Evolutionary conservation across 2,329 filamentous ascomycete genomes (phyloP), one percentile per base, ranked within the genome.

Genomic region (Penicillium expansum): DNA sequence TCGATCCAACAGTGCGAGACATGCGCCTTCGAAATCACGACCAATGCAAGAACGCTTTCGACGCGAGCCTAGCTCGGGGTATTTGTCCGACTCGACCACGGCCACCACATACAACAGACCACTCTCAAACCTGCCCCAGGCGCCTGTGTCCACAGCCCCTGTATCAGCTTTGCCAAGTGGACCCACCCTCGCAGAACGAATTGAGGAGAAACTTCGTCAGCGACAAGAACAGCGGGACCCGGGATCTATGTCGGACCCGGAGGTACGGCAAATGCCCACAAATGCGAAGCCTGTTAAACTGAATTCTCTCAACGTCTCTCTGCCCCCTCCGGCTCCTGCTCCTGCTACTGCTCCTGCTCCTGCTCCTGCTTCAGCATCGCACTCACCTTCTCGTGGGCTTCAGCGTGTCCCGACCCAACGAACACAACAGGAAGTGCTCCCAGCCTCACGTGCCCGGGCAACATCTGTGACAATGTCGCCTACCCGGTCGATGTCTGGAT

Each of bases 181-280:
- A 16, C 64, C 53, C 14, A 66, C 61, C 16, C 58, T 74, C 43
- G 70, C 71, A 6, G 69, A 72, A 49, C 64, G 69, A 33, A 52
- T 72, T n/a, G 71, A 73, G 43, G 70, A 72, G 58, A 74, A 74
- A 43, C 62, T 74, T 16, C 62, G 66, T 27, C 61, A 61, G 32
- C 67, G 70, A 44, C 69, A 69, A 33, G 67, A 71, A 42, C 61
- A 57, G 27, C 64, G 66, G 35, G 68, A 68, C 9, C 49, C 59
- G 30, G 61, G 55, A 8, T 51, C 54, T 29, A 27, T 57, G 9
- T 62, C 56, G 5, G 62, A 64, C 29, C 52, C 60, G 11, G 62
- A 65, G 24, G 38, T 52, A 30, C 57, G 44, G 11, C 18, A 52
- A 18, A 49, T 18, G 1, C 24, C 53, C 9, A 35, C 43, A 18